These are phyloP conservation scores for Saturnispora ahearnii DNA, from an alignment of 805 yeast species.

Conservation along the genomic window DNA sequence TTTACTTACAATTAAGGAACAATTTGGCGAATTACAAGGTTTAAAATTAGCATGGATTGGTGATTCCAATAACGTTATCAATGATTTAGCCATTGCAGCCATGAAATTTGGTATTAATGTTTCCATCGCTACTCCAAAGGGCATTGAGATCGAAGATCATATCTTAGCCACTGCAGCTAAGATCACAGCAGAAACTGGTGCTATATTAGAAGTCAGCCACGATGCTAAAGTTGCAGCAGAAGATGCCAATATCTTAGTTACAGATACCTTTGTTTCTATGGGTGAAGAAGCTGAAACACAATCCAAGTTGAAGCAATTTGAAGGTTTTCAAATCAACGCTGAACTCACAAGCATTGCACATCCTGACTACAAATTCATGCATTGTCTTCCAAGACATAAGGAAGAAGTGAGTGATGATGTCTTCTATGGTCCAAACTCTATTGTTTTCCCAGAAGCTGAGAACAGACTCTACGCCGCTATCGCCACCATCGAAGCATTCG, in stretches of 20 bases:
- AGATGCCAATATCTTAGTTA: slow-evolving; percentile 74
- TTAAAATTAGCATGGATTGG: slow-evolving; percentile 93
- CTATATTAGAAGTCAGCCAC: slow-evolving; percentile 49
- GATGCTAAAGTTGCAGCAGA: slow-evolving; percentile 70
- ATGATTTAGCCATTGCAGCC: slow-evolving; percentile 85
- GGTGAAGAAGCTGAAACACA: slow-evolving; percentile 83
- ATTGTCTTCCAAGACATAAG: slow-evolving; percentile 90
- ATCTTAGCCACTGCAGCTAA: slow-evolving; percentile 47
- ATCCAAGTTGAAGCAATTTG: slow-evolving; percentile 67
- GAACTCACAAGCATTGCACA: slow-evolving; percentile 59
- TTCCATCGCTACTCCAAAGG: slow-evolving; percentile 75
- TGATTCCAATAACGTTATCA: slow-evolving; percentile 91
- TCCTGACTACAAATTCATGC: slow-evolving; percentile 85
- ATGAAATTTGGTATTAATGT: slow-evolving; percentile 77
- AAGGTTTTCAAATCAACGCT: slow-evolving; percentile 74
- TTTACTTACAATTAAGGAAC: slow-evolving; percentile 74
- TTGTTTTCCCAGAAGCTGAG: slow-evolving; percentile 94
- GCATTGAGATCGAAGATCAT: slow-evolving; percentile 49
- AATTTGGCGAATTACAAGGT: slow-evolving; percentile 48
- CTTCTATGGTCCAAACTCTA: slow-evolving; percentile 71
- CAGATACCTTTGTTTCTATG: slow-evolving; percentile 98
- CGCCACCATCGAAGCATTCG: slow-evolving; percentile 86
- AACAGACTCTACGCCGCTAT: slow-evolving; percentile 94
- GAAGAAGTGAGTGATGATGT: slow-evolving; percentile 94
- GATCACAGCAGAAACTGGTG: slow-evolving; percentile 43